phyloP scores from a whole-genome alignment of 495 filamentous ascomycete genomes.

The Penicillium silybi region DNA sequence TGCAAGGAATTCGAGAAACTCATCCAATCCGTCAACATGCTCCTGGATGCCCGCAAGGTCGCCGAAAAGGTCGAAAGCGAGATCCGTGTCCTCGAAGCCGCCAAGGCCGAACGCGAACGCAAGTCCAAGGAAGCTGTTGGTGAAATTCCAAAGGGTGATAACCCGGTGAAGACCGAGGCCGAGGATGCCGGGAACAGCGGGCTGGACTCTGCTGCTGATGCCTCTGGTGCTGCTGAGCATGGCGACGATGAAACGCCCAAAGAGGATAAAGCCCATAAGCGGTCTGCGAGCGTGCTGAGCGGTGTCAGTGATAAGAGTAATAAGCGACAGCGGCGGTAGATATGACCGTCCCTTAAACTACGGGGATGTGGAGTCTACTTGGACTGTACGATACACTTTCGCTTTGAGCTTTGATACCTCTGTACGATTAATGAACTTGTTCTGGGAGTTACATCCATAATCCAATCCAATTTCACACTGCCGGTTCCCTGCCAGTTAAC shows the following conservation, averaged over 20 bases:
- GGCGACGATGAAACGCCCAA: slow-evolving; percentile 9
- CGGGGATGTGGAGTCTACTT: slow-evolving; percentile 8
- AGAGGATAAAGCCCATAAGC: slow-evolving; percentile 52
- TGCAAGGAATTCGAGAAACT: slow-evolving; percentile 78
- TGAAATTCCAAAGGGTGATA: slow-evolving; percentile 19
- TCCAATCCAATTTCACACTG: slow-evolving; percentile 9
- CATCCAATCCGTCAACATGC: slow-evolving; percentile 63
- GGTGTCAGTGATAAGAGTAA: slow-evolving; percentile 62
- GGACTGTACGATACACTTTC: slow-evolving; percentile 7
- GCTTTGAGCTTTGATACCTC: slow-evolving; percentile 19
- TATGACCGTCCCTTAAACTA: background rate
- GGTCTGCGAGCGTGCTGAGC: slow-evolving; percentile 74
- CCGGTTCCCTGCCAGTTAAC: slow-evolving; percentile 3
- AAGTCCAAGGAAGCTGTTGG: slow-evolving; percentile 24
- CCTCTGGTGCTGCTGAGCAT: background rate
- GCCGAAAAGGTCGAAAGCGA: slow-evolving; percentile 84
- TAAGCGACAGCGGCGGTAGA: slow-evolving; percentile 67
- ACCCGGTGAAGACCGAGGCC: slow-evolving; percentile 36
- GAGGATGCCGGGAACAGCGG: slow-evolving; percentile 24
- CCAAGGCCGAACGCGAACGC: slow-evolving; percentile 59
- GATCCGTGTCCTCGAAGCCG: slow-evolving; percentile 63
- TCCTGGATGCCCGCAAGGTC: slow-evolving; percentile 81
- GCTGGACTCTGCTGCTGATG: slow-evolving; percentile 12
- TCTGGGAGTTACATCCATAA: slow-evolving; percentile 14
- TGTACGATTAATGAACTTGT: slow-evolving; percentile 39